Evolutionary conservation across 2,329 filamentous ascomycete genomes (phyloP).

Genomic region (Golovinomyces cichoracearum): DNA sequence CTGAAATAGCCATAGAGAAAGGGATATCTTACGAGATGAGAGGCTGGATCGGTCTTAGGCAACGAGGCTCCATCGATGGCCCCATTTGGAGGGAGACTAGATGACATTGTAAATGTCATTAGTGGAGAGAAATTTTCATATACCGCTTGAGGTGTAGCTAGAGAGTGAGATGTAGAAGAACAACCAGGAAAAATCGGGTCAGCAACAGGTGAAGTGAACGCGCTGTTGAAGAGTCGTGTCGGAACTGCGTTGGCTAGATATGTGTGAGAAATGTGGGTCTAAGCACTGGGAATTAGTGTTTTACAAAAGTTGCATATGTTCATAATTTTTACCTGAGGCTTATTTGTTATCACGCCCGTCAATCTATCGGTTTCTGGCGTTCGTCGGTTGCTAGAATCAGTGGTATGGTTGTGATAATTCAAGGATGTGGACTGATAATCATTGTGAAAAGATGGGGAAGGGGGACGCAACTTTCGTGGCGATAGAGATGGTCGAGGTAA

Average conservation of each 20-base stretch:
- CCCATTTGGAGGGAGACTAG: slow-evolving; percentile 21
- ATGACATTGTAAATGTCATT: slow-evolving; percentile 21
- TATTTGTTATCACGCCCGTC: slow-evolving; percentile 11
- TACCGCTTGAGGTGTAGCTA: too few relatives aligned
- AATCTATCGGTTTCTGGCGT: slow-evolving; percentile 15
- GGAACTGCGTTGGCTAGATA: slow-evolving; percentile 21
- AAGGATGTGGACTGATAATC: slow-evolving; percentile 16
- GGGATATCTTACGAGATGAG: background rate
- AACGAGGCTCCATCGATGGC: slow-evolving; percentile 13
- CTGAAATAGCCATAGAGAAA: background rate
- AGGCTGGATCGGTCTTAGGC: slow-evolving; percentile 8
- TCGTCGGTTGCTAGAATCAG: slow-evolving; percentile 19
- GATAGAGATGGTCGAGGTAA: slow-evolving; percentile 10
- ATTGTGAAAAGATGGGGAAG: slow-evolving; percentile 11
- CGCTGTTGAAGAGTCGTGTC: slow-evolving; percentile 24
- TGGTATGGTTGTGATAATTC: slow-evolving; percentile 22
- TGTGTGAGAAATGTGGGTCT: slow-evolving; percentile 26
- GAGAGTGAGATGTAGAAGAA: slow-evolving; percentile 24
- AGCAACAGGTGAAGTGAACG: slow-evolving; percentile 24
- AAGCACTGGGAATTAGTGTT: background rate
- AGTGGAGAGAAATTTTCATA: slow-evolving; percentile 13
- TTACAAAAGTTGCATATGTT: background rate
- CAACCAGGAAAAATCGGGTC: slow-evolving; percentile 21
- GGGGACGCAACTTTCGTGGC: slow-evolving; percentile 8
- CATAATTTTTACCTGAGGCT: slow-evolving; percentile 12